These are phyloP conservation scores for Batkoa obscura DNA, from an alignment of 371 early-diverging fungal genomes.

Conservation along the genomic window DNA sequence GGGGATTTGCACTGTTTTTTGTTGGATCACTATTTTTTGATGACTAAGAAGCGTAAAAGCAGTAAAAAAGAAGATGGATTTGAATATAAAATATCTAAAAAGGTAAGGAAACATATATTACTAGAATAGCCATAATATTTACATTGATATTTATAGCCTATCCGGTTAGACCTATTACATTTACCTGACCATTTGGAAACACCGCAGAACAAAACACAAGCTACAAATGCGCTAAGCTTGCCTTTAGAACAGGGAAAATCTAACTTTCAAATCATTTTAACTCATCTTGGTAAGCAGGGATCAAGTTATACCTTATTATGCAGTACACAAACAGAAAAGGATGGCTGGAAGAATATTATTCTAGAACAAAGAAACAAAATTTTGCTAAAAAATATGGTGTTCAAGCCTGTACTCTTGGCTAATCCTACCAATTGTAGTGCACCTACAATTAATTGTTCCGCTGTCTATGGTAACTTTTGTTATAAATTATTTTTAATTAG, in stretches of 20 bases:
- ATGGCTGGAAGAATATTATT: conserved; percentile 64
- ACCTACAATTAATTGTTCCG: conserved; percentile 47
- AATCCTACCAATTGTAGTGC: conserved; percentile 21
- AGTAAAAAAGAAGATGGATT: conserved; percentile 25
- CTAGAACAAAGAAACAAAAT: conserved; percentile 37
- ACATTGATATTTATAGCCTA: conserved; percentile 22
- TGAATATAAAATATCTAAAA: conserved; percentile 41
- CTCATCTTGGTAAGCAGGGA: conserved; percentile 50
- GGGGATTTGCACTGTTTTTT: conserved; percentile 53
- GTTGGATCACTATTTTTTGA: conserved; percentile 66
- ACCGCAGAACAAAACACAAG: conserved; percentile 12
- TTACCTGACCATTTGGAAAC: too few relatives aligned
- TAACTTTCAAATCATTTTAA: conserved; percentile 46
- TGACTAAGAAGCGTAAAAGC: conserved; percentile 42
- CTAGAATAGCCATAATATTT: background rate
- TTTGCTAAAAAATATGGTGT: conserved; percentile 25
- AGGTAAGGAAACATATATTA: conserved; percentile 10
- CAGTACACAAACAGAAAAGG: conserved; percentile 42
- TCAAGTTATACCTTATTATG: conserved; percentile 53
- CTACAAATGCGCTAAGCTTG: conserved; percentile 18
- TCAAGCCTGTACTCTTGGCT: conserved; percentile 30
- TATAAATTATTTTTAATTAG: background rate
- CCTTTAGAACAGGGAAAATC: too few relatives aligned
- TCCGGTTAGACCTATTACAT: conserved; percentile 53
- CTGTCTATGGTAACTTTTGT: conserved; percentile 37